phyloP scores from a whole-genome alignment of 352 stramenopile genomes.

The Paralagenidium karlingii region DNA sequence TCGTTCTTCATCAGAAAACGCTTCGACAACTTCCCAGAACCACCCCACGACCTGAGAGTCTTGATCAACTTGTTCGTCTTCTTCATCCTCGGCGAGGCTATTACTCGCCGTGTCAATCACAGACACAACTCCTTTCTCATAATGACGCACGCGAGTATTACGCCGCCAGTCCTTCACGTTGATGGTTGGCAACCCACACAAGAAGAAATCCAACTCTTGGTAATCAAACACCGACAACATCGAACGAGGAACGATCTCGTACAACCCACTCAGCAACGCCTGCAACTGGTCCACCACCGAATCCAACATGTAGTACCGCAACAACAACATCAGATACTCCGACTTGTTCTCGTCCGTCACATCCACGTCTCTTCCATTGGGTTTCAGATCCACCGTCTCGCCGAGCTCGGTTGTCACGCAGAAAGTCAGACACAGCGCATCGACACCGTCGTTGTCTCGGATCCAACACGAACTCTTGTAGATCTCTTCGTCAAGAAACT shows the following conservation, averaged over 20 bases:
- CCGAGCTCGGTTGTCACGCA: constrained; percentile 57
- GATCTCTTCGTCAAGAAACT: constrained; percentile 73
- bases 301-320: constrained; percentile 89
- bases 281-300: constrained; percentile 84
- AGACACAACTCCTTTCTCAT: too few species aligned
- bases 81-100: constrained; percentile 10
- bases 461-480: constrained; percentile 64
- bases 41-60: constrained; percentile 69
- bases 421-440: constrained; percentile 65
- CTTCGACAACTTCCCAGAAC: constrained; percentile 84
- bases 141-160: constrained; percentile 48
- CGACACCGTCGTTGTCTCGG: constrained; percentile 54
- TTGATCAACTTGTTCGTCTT: constrained; percentile 17
- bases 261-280: constrained; percentile 85
- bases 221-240: constrained; percentile 88
- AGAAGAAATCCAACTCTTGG: constrained; percentile 93
- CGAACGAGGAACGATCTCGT: constrained; percentile 84
- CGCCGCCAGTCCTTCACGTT: constrained; percentile 82
- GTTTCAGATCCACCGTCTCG: constrained; percentile 83
- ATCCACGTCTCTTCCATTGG: constrained; percentile 75
- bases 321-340: constrained; percentile 90
- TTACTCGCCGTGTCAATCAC: background rate
- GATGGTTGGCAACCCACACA: constrained; percentile 75
- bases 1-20: constrained; percentile 87
- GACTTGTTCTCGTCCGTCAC: constrained; percentile 93